These are phyloP conservation scores for Coccomyxa subellipsoidea DNA, from an alignment of 163 green algal genomes.

Conservation along the genomic window DNA sequence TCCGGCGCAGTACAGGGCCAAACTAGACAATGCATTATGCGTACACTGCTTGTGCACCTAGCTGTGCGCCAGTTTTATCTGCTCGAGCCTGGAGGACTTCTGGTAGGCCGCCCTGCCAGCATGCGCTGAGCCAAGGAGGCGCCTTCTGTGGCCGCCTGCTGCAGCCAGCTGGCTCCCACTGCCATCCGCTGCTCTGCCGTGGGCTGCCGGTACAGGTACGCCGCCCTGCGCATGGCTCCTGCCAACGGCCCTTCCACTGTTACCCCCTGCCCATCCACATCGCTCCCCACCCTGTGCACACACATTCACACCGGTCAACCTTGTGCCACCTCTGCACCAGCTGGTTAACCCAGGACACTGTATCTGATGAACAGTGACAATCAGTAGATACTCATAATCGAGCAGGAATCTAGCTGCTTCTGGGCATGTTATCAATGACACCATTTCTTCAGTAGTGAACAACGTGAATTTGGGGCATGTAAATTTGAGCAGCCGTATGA, in stretches of 20 bases:
- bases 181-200: conserved; percentile 40
- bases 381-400: too few species aligned
- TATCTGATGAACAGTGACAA: too few species aligned
- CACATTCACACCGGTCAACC: neutral
- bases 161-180: conserved; percentile 3
- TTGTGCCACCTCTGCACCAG: neutral
- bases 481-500: too few species aligned
- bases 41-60: too few species aligned
- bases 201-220: conserved; percentile 90
- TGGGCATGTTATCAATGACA: too few species aligned
- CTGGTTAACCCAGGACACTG: too few species aligned
- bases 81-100: neutral
- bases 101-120: neutral
- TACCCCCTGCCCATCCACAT: conserved; percentile 37
- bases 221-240: conserved; percentile 65
- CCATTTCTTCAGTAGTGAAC: neutral
- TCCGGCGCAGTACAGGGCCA: too few species aligned
- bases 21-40: too few species aligned
- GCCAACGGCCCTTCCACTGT: conserved; percentile 80
- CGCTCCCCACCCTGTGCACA: conserved; percentile 13
- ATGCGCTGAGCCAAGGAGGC: neutral
- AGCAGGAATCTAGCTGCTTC: too few species aligned
- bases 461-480: too few species aligned
- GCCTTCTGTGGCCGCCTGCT: neutral
- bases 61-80: neutral